These are phyloP conservation scores for Fusarium floridanum DNA, from an alignment of 2,329 filamentous ascomycete species.

Conservation along the genomic window DNA sequence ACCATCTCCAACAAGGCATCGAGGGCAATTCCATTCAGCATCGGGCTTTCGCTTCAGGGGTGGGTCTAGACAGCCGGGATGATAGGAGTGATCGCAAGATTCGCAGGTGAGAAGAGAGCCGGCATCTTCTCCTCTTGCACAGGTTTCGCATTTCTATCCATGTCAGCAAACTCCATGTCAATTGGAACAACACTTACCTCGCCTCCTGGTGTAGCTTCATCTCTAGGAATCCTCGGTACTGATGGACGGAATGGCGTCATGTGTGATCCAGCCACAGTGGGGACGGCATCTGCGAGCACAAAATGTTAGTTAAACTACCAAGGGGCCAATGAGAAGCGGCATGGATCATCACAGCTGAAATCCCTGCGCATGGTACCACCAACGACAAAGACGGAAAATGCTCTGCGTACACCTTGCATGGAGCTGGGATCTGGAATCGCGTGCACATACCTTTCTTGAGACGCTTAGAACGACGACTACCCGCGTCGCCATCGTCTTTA, in stretches of 20 bases:
- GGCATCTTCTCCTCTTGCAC: conserved; percentile 81
- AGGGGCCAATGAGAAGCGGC: conserved; percentile 36
- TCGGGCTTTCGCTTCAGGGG: conserved; percentile 82
- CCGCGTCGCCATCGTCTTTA: conserved; percentile 72
- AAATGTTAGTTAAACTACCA: conserved; percentile 37
- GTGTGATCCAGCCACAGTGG: conserved; percentile 94
- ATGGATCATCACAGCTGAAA: conserved; percentile 41
- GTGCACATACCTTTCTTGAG: conserved; percentile 74
- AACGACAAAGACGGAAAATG: conserved; percentile 35
- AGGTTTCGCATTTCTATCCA: conserved; percentile 82
- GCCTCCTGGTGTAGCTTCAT: conserved; percentile 60
- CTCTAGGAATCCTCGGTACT: conserved; percentile 73
- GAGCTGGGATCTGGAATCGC: conserved; percentile 17
- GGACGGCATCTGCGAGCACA: conserved; percentile 65
- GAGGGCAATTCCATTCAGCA: conserved; percentile 94
- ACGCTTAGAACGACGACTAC: conserved; percentile 89
- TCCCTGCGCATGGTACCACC: conserved; percentile 41
- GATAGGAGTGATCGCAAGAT: conserved; percentile 89
- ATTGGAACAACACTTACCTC: conserved; percentile 50
- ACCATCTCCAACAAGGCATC: conserved; percentile 94
- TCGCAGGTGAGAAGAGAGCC: conserved; percentile 84
- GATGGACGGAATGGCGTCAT: conserved; percentile 94
- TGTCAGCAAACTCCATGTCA: conserved; percentile 29
- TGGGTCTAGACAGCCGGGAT: conserved; percentile 90
- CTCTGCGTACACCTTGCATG: conserved; percentile 31